phyloP scores from a whole-genome alignment of 1,284 basidiomycete genomes.

The Phaffia rhodozyma region DNA sequence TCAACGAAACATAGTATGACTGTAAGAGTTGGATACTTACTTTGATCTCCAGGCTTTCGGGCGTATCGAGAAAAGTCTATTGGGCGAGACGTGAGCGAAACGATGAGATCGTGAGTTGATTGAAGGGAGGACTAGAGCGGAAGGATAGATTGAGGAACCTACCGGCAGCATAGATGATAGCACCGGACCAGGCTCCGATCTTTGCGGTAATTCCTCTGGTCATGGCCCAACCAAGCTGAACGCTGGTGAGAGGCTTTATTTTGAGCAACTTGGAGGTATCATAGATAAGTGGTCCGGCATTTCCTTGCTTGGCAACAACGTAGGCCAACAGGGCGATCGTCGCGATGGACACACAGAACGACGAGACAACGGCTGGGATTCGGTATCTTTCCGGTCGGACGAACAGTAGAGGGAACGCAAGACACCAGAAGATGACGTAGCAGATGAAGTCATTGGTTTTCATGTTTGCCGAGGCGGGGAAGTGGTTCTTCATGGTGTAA shows the following conservation, averaged over 20 bases:
- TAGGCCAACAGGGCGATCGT: constrained; percentile 33
- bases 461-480: constrained; percentile 23
- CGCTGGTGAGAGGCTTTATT: constrained; percentile 23
- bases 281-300: constrained; percentile 32
- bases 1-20: background rate
- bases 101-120: background rate
- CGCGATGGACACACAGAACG: constrained; percentile 27
- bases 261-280: constrained; percentile 25
- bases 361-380: constrained; percentile 32
- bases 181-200: constrained; percentile 24
- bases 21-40: background rate
- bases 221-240: constrained; percentile 33
- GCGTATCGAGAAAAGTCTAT: constrained; percentile 16
- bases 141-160: background rate
- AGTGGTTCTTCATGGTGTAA: constrained; percentile 26
- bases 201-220: constrained; percentile 28
- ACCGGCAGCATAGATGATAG: background rate
- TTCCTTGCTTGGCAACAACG: constrained; percentile 30
- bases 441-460: constrained; percentile 19
- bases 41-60: constrained; percentile 10
- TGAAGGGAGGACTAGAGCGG: background rate
- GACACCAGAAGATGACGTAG: constrained; percentile 34
- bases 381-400: constrained; percentile 31
- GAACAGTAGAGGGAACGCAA: constrained; percentile 31
- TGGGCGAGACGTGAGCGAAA: background rate